These are phyloP conservation scores for Leccinum subgranulosum DNA, from an alignment of 768 basidiomycete genomes.

Conservation along the genomic window DNA sequence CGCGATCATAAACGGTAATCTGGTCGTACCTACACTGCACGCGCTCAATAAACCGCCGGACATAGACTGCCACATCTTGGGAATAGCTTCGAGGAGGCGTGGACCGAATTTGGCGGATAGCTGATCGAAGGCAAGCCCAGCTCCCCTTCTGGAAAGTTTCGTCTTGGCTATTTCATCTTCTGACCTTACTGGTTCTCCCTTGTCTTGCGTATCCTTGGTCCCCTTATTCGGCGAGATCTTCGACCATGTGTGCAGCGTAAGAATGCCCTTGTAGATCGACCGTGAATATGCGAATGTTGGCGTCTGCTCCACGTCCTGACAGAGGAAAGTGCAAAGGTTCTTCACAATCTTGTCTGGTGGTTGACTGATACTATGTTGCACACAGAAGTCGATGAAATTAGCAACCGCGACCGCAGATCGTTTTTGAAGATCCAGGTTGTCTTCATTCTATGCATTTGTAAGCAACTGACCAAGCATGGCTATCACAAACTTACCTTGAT, in stretches of 20 bases:
- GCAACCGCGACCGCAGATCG: slow-evolving; percentile 87
- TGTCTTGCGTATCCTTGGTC: slow-evolving; percentile 41
- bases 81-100: slow-evolving; percentile 71
- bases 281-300: slow-evolving; percentile 80
- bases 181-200: slow-evolving; percentile 40
- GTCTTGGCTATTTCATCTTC: slow-evolving; percentile 60
- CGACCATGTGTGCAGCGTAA: slow-evolving; percentile 60
- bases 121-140: slow-evolving; percentile 75
- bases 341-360: slow-evolving; percentile 96
- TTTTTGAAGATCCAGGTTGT: slow-evolving; percentile 81
- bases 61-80: slow-evolving; percentile 95
- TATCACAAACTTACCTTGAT: slow-evolving; percentile 69
- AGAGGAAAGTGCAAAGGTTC: slow-evolving; percentile 95
- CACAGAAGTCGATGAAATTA: slow-evolving; percentile 84
- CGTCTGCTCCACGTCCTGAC: slow-evolving; percentile 85
- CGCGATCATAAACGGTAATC: background rate
- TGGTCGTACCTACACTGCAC: slow-evolving; percentile 57
- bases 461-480: background rate
- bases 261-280: slow-evolving; percentile 64
- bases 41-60: slow-evolving; percentile 69
- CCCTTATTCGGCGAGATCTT: slow-evolving; percentile 34
- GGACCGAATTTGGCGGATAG: slow-evolving; percentile 76
- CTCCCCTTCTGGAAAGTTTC: slow-evolving; percentile 79
- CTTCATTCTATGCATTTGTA: slow-evolving; percentile 63
- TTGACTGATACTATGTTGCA: slow-evolving; percentile 65